Percentiles rank a stretch among this genome's conserved stretches.
Evolutionary conservation across 2,329 filamentous ascomycete genomes (phyloP).

Genomic region (Rhinocladiella mackenziei): DNA sequence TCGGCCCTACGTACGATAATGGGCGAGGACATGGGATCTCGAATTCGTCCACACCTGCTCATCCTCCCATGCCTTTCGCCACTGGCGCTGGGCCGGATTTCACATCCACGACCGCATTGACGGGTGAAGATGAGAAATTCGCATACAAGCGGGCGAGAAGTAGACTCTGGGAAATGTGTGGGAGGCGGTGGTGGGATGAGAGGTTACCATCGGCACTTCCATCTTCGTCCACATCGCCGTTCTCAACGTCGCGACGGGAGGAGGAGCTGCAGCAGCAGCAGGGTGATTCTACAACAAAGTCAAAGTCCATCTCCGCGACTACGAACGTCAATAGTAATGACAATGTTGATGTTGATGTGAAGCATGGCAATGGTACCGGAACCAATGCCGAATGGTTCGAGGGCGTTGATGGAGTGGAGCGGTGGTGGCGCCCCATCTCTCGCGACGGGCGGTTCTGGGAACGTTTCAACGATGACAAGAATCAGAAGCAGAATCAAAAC

Average conservation of each 20-base stretch:
- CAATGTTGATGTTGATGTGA: background rate
- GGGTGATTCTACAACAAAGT: background rate
- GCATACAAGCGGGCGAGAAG: conserved; percentile 73
- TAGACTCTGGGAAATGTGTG: conserved; percentile 79
- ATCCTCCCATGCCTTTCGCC: background rate
- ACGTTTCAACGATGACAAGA: conserved; percentile 13
- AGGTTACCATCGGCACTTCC: no score
- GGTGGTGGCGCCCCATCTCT: conserved; percentile 67
- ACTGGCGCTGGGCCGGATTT: conserved; percentile 54
- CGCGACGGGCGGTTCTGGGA: conserved; percentile 66
- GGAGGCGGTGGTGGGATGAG: conserved; percentile 65
- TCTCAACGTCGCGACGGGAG: no score
- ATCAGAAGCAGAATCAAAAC: background rate
- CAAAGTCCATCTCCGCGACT: background rate
- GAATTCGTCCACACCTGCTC: conserved; percentile 9
- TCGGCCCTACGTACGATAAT: conserved; percentile 33
- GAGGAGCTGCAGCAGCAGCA: background rate
- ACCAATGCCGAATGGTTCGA: background rate
- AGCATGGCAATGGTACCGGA: background rate
- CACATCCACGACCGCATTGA: conserved; percentile 63
- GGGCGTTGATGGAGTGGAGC: conserved; percentile 41
- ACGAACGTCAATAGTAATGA: background rate
- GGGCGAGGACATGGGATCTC: conserved; percentile 28
- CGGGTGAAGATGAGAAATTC: conserved; percentile 76
- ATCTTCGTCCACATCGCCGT: background rate